Evolutionary conservation across 2,329 filamentous ascomycete genomes (phyloP), one percentile per base, ranked within the genome.

Genomic region (Arthroderma sp.): DNA sequence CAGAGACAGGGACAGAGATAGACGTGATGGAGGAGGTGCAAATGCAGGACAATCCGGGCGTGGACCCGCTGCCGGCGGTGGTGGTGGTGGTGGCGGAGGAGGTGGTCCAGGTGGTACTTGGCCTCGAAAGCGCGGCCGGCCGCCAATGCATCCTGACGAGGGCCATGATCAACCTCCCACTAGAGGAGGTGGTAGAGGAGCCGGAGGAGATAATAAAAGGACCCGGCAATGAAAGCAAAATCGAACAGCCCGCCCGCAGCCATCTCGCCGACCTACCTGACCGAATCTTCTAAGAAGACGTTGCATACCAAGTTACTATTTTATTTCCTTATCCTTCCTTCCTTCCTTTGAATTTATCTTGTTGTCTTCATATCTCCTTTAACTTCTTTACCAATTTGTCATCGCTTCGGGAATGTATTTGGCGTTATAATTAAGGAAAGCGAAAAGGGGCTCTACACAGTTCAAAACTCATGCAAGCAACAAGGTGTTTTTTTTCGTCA

Each of bases 111-210:
- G 40, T 27, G 47, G 46, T 30, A 46, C 48, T 15, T 53, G 49
- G 49, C 44, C 50, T 5, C 44, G 51, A 29, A 53, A 53, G 38
- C 50, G 51, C 29, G 50, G 48, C 31, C 43, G 51, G 28, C 41
- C 41, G 22, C 32, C 32, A 22, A 44, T 43, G 3, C 11, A 45
- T 7, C 15, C 15, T 22, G 15, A 47, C 22, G 46, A 43, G 29
- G 41, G 40, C 8, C 34, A 44, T 30, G 45, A 46, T 8, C 44
- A 41, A 11, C 34, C 41, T 4, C 41, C 41, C 22, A 37, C 4
- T 11, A 36, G 30, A 28, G 40, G 42, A 9, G 45, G 38, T 15
- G 42, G 45, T 11, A 40, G 43, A 36, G 47, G 50, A 40, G 43
- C 42, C 10, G 49, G 46, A 36, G 50, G 38, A 47, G 53, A 50